Base-by-base conservation (phyloP, 2,329 filamentous ascomycete genomes). In the Sclerotinia spermophila region DNA sequence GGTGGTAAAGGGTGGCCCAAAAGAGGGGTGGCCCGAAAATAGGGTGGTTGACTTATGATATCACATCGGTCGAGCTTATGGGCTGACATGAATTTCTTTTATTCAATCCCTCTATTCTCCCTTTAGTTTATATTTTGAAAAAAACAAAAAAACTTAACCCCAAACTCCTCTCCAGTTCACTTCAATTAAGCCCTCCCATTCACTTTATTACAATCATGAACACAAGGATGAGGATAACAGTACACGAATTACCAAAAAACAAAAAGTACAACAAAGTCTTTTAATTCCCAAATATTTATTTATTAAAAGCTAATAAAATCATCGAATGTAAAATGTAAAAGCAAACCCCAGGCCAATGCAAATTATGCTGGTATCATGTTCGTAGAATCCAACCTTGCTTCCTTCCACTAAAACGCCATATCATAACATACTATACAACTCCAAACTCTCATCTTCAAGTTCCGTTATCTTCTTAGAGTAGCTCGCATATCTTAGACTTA, bases 321-420 rank as follows among this genome's bases (percentile, higher is more conserved):
- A 24, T 38, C 1, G 24, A 33, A 51, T 21, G 56, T 40, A 42
- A 40, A 38, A 40, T 17, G 5, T 45, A 13, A 35, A 51, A 51
- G 5, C 7, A 35, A 53, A 35, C n/a, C 48, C 27, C 53, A 42
- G 5, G 24, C n/a, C 7, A 21, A 40, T 53, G 35, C n/a, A 66
- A 40, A 30, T 30, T 53, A 53, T 53, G 33, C 62, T 66, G 35
- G 62, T 66, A 66, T 66, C 35, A 53, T 66, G 8, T 65, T 65
- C 61, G 45, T 40, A 51, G 53, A 53, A 35, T 17, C 10, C 56
- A 24, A 40, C 33, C 56, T 27, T 62, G 24, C 56, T n/a, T 59
- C 42, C 42, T n/a, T 66, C 45, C 62, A 24, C 27, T 30, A 53
- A 51, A 66, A 66, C 62, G 62, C 62, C 62, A 53, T 13, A 1